Base-by-base conservation (phyloP, 2,329 filamentous ascomycete species). In the Alternaria triticimaculans region DNA sequence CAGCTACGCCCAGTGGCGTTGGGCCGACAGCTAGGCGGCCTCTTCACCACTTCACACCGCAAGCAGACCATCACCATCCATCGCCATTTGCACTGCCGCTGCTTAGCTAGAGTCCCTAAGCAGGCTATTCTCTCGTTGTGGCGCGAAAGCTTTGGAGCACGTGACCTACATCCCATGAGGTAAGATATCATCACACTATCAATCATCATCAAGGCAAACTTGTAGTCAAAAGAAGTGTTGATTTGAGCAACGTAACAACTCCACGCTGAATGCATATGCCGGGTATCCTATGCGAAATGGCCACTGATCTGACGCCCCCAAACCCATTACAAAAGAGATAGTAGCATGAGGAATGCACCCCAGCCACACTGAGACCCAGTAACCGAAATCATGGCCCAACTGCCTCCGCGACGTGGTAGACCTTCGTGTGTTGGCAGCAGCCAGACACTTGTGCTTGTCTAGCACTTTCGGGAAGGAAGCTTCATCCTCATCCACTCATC, bases 401-500 rank as follows among this genome's bases (percentile, higher is more conserved):
- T 51, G 30, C 23, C 60, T 33, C 43, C 15, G 26, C 11, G 33
- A 49, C 23, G 54, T 51, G 12, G 44, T 46, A 3, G 48, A 23
- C 30, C 26, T 28, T 37, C 25, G 45, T 6, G 18, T 55, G 53
- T 50, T 56, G 54, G 41, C 26, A 46, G 46, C 44, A 4, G 41
- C 12, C 33, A 33, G 41, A 21, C 45, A 45, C 33, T 26, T 37
- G 30, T 14, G 44, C 33, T 25, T 44, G 55, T n/a, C 54, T 61
- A 64, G 53, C 66, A 46, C 21, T 51, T 50, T 23, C 63, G 63
- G 45, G 44, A 45, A 15, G 68, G 65, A 28, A 71, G 58, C 48
- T 63, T 60, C 63, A 67, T 68, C 14, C 69, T 63, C 70, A 72
- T 72, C 69, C 70, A 72, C 28, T 72, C 70, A 23, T 72, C 70